These are phyloP conservation scores for Leishmania braziliensis DNA, from an alignment of 208 protist genomes.

Conservation along the genomic window DNA sequence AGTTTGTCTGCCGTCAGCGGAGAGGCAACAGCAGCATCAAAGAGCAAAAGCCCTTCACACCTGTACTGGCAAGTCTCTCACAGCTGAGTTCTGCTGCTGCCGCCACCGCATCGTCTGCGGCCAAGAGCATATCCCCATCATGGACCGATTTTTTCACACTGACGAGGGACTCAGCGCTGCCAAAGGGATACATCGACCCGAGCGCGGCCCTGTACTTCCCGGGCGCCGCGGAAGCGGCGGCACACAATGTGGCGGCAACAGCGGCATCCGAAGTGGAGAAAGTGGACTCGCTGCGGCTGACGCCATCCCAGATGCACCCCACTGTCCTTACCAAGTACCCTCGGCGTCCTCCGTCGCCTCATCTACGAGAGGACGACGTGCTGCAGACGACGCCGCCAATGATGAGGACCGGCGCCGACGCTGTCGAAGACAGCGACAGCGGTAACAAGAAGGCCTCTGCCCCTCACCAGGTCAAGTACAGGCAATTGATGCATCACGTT, in stretches of 20 bases:
- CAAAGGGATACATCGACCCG: constrained; percentile 24
- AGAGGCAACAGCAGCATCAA: neutral
- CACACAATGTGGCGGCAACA: neutral
- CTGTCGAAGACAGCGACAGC: neutral
- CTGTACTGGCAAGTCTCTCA: constrained; percentile 6
- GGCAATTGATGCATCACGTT: neutral
- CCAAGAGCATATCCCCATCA: neutral
- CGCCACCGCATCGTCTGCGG: neutral
- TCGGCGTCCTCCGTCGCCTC: constrained; percentile 36
- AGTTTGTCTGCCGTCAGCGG: constrained; percentile 26
- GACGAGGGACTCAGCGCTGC: constrained; percentile 34
- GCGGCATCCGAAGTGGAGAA: neutral
- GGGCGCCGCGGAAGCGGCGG: neutral
- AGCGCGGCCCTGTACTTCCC: constrained; percentile 28
- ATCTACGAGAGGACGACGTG: constrained; percentile 46
- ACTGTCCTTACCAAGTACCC: constrained; percentile 36
- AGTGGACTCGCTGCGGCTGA: constrained; percentile 6
- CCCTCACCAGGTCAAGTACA: neutral
- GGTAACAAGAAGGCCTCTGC: neutral
- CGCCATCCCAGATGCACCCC: neutral
- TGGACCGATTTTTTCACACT: constrained; percentile 51
- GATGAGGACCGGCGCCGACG: neutral
- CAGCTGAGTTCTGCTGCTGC: too few species aligned
- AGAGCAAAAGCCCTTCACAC: neutral
- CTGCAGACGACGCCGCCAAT: constrained; percentile 32